Base-by-base conservation (phyloP, 192 early-diverging fungal genomes). In the Chytriomyces hyalinus region DNA sequence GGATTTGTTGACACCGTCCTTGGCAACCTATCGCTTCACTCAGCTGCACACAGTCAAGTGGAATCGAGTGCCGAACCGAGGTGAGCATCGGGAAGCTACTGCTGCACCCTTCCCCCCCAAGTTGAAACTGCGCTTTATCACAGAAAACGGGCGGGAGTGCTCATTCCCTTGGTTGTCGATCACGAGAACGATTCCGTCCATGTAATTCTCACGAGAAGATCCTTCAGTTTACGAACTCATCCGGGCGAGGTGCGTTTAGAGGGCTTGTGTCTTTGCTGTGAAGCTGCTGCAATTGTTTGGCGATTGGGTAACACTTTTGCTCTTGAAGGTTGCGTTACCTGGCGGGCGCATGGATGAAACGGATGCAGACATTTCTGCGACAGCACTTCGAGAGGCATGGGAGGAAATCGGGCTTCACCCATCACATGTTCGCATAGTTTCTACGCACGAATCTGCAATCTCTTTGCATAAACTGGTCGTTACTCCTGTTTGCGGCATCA, bases 171-270 rank as follows among this genome's bases (percentile, higher is more conserved):
- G n/a, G 24, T 76, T 10, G 28, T 73, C 44, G 70, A 73, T 61
- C 44, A 36, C 65, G 67, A 47, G 13, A 79, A 43, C 22, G 73
- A 61, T 17, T 63, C 51, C 11, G 13, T 80, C n/a, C 67, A 76
- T 22, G 75, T 80, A 5, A 26, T 81, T 46, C 60, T 84, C 22
- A 84, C 77, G 24, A 8, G 65, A 49, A 61, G 82, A 36, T 69
- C 79, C 28, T 13, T 51, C 4, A 75, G 59, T 11, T 65, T 84
- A 49, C 3, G 82, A 64, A 84, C 73, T 53, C 82, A 84, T 67
- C 72, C 64, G 17, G 82, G 82, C 15, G 82, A 84, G 70, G 82
- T 84, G 11, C 76, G 79, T 15, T 75, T 83, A 28, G 79, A 79
- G 6, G 82, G 82, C 47, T 26, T 26, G 24, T 26, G 24, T 26